These are phyloP conservation scores for Porodaedalea pini DNA, from an alignment of 1,284 basidiomycete species.

Conservation along the genomic window DNA sequence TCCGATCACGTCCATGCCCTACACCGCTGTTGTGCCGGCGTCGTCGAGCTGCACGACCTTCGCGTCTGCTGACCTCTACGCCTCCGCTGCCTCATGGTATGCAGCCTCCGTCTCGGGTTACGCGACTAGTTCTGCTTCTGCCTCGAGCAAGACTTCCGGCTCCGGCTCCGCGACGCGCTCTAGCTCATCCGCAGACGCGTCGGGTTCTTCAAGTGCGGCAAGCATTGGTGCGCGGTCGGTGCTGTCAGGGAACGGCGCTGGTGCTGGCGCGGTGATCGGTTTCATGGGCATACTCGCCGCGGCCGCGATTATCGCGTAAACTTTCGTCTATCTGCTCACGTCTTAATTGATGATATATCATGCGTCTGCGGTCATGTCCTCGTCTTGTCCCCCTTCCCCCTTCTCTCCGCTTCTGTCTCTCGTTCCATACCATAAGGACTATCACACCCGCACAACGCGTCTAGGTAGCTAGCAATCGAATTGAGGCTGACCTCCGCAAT, in stretches of 20 bases:
- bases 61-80: conserved; percentile 50
- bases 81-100: conserved; percentile 18
- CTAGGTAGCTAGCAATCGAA: not conserved
- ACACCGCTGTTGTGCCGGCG: conserved; percentile 53
- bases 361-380: not conserved
- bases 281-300: conserved; percentile 18
- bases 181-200: not conserved
- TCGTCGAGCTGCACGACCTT: conserved; percentile 62
- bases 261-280: conserved; percentile 11
- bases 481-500: not conserved
- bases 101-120: not conserved
- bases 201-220: not conserved
- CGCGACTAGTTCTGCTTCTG: conserved; percentile 26
- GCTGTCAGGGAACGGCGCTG: conserved; percentile 5
- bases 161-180: conserved; percentile 23
- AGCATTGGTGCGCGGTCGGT: conserved; percentile 4
- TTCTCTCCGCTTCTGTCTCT: not conserved
- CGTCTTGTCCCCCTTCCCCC: not conserved
- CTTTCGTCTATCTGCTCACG: not conserved
- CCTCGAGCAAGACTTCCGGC: conserved; percentile 15
- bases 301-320: conserved; percentile 3
- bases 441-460: not conserved
- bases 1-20: conserved; percentile 56
- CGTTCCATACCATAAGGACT: not conserved
- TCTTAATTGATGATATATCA: conserved; percentile 1